Conservation (phyloP, 805 yeast species). For the Spathaspora girioi region DNA sequence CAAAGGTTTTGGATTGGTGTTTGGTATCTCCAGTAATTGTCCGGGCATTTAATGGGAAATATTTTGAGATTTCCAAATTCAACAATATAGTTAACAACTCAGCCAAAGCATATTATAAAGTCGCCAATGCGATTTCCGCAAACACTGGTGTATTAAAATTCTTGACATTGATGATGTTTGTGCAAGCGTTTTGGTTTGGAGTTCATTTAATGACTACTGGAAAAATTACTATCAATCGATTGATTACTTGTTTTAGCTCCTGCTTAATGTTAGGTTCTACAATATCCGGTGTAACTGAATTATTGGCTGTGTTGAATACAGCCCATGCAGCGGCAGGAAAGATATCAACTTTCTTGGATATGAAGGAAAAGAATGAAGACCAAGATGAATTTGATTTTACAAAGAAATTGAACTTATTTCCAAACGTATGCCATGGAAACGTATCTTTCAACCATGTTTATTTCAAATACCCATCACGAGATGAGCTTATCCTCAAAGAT, state of each 20-base stretch:
- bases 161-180: conserved; percentile 69
- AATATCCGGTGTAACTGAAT: conserved; percentile 51
- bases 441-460: conserved; percentile 53
- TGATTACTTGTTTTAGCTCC: conserved; percentile 79
- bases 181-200: conserved; percentile 94
- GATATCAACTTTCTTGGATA: conserved; percentile 37
- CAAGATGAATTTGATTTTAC: conserved; percentile 5
- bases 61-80: conserved; percentile 47
- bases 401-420: conserved; percentile 4
- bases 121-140: conserved; percentile 46
- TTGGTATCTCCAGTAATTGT: conserved; percentile 58
- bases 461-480: conserved; percentile 64
- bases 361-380: neutral
- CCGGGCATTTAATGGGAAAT: conserved; percentile 56
- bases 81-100: conserved; percentile 29
- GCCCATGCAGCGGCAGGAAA: conserved; percentile 66
- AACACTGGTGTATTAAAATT: conserved; percentile 58
- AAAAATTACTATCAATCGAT: conserved; percentile 53
- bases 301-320: conserved; percentile 61
- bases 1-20: conserved; percentile 69
- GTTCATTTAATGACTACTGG: conserved; percentile 55
- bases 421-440: neutral
- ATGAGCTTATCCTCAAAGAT: conserved; percentile 43
- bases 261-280: conserved; percentile 70
- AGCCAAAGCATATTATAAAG: conserved; percentile 36